phyloP scores from a whole-genome alignment of 768 basidiomycete species.

The Collybia sp. region DNA sequence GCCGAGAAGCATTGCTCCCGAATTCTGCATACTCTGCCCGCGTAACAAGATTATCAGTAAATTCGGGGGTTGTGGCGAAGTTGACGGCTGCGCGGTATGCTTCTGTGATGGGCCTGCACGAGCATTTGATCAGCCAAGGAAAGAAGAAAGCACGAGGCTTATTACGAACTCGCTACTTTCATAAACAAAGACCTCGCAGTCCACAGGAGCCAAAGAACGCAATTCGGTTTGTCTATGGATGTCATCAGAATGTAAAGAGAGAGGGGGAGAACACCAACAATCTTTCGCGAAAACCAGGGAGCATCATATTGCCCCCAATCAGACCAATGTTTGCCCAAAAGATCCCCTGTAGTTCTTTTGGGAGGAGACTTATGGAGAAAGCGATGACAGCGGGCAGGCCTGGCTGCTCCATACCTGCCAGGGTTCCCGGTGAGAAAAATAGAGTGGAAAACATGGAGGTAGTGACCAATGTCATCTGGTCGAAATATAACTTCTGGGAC shows the following conservation, averaged over 20 bases:
- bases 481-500: constrained; percentile 92
- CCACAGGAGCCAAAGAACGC: constrained; percentile 75
- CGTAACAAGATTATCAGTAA: constrained; percentile 55
- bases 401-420: constrained; percentile 68
- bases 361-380: constrained; percentile 69
- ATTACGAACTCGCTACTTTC: constrained; percentile 66
- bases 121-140: constrained; percentile 9
- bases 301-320: constrained; percentile 78
- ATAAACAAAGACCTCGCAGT: constrained; percentile 71
- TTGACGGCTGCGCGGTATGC: constrained; percentile 56
- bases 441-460: constrained; percentile 6
- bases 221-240: constrained; percentile 64
- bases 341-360: constrained; percentile 82
- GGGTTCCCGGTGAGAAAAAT: constrained; percentile 14
- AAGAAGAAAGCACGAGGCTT: constrained; percentile 6
- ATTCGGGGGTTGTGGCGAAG: constrained; percentile 50
- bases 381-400: constrained; percentile 78
- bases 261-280: constrained; percentile 49
- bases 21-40: constrained; percentile 82
- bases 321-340: constrained; percentile 94
- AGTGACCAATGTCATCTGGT: constrained; percentile 84
- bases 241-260: constrained; percentile 3
- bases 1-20: constrained; percentile 70
- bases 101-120: constrained; percentile 59
- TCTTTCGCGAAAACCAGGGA: constrained; percentile 69